phyloP scores from a whole-genome alignment of 2,329 filamentous ascomycete species.

The Alternaria triticina region DNA sequence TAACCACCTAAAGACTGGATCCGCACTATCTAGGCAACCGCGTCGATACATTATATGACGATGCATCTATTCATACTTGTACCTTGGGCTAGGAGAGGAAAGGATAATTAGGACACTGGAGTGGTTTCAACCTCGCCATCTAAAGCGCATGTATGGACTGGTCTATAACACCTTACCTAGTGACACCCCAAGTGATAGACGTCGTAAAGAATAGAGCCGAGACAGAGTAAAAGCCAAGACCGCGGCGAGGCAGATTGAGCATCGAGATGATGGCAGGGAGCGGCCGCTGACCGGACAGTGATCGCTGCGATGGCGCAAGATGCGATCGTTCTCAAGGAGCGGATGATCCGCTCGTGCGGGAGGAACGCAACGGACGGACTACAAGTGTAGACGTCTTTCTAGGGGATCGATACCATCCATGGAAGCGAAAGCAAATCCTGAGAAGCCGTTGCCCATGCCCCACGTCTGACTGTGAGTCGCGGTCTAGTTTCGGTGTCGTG shows the following conservation, averaged over 20 bases:
- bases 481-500: background rate
- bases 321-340: slow-evolving; percentile 3
- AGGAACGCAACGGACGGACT: slow-evolving; percentile 1
- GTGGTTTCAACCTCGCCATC: background rate
- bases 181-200: background rate
- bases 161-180: background rate
- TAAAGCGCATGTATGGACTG: background rate
- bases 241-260: background rate
- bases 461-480: background rate
- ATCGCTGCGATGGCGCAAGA: slow-evolving; percentile 11
- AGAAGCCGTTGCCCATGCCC: background rate
- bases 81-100: background rate
- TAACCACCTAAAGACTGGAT: background rate
- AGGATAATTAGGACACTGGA: background rate
- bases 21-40: background rate
- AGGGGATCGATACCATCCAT: background rate
- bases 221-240: slow-evolving; percentile 13
- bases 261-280: slow-evolving; percentile 1
- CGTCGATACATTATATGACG: background rate
- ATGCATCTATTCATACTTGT: background rate
- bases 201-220: background rate
- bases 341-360: slow-evolving; percentile 4
- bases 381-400: background rate
- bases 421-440: background rate
- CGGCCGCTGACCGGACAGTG: slow-evolving; percentile 4